These are phyloP conservation scores for Talaromyces borbonicus DNA, from an alignment of 495 filamentous ascomycete species.

Conservation along the genomic window DNA sequence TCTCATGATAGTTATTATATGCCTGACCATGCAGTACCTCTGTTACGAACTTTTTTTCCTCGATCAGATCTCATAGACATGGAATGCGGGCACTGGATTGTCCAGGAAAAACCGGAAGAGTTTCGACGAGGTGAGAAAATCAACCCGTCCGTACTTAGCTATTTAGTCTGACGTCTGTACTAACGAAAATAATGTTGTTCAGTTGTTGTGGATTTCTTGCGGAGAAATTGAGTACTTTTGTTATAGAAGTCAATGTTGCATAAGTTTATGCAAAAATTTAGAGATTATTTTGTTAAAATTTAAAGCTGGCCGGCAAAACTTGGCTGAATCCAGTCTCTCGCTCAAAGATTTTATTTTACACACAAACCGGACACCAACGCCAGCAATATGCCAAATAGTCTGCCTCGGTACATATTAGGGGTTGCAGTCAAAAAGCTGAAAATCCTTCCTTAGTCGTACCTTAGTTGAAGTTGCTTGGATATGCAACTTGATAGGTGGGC, in stretches of 20 bases:
- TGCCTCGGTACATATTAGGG: background rate
- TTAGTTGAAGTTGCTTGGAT: constrained; percentile 58
- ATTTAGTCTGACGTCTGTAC: background rate
- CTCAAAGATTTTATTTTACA: no score
- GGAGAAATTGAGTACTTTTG: no score
- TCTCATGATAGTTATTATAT: background rate
- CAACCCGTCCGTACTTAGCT: background rate
- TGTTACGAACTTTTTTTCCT: constrained; percentile 26
- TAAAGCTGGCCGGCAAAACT: no score
- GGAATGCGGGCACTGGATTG: constrained; percentile 77
- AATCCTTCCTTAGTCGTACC: background rate
- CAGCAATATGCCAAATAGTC: background rate
- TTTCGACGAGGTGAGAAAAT: constrained; percentile 48
- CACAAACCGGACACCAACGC: no score
- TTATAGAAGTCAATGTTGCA: background rate
- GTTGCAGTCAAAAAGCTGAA: background rate
- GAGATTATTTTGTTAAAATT: background rate
- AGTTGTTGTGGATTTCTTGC: background rate
- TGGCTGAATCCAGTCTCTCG: no score
- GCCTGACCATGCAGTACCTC: background rate
- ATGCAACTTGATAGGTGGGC: constrained; percentile 55
- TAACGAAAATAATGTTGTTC: background rate
- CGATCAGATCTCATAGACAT: constrained; percentile 61
- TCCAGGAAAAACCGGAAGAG: constrained; percentile 68
- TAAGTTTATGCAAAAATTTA: background rate